These are phyloP conservation scores for Thoreauomyces humboldtii DNA, from an alignment of 192 early-diverging fungal species.

Conservation along the genomic window DNA sequence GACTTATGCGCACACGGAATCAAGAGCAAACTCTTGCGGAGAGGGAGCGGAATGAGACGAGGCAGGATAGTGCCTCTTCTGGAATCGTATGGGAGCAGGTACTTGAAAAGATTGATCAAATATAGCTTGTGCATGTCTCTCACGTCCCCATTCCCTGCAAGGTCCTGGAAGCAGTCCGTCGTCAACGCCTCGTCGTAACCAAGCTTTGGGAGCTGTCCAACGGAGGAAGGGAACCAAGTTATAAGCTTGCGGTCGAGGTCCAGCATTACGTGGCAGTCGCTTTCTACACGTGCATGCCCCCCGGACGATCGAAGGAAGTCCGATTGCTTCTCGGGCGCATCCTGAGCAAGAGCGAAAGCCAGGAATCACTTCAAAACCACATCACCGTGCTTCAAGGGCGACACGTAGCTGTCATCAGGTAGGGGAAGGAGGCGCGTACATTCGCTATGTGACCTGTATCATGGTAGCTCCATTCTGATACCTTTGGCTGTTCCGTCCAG, in stretches of 20 bases:
- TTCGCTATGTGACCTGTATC: neutral
- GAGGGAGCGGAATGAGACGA: conserved; percentile 6
- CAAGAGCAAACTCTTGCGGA: conserved; percentile 9
- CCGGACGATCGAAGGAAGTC: neutral
- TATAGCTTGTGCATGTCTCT: neutral
- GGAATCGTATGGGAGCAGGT: conserved; percentile 22
- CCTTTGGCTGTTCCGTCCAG: neutral
- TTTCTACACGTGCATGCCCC: conserved; percentile 11
- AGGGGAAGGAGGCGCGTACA: neutral
- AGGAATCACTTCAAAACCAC: conserved; percentile 7
- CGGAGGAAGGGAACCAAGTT: neutral
- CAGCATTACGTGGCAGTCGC: conserved; percentile 7
- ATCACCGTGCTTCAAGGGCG: conserved; percentile 3
- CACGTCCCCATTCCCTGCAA: no score
- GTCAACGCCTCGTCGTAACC: neutral
- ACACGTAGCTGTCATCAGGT: conserved; percentile 5
- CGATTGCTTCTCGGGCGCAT: conserved; percentile 4
- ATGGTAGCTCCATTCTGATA: neutral
- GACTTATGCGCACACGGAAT: conserved; percentile 5
- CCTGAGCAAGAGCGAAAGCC: conserved; percentile 9
- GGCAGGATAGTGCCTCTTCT: neutral
- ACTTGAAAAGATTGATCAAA: neutral
- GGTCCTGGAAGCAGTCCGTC: conserved; percentile 10
- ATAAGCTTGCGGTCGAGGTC: neutral
- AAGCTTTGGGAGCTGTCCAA: neutral